Evolutionary conservation across 495 filamentous ascomycete genomes (phyloP).

Genomic region (Xylaria acuta): DNA sequence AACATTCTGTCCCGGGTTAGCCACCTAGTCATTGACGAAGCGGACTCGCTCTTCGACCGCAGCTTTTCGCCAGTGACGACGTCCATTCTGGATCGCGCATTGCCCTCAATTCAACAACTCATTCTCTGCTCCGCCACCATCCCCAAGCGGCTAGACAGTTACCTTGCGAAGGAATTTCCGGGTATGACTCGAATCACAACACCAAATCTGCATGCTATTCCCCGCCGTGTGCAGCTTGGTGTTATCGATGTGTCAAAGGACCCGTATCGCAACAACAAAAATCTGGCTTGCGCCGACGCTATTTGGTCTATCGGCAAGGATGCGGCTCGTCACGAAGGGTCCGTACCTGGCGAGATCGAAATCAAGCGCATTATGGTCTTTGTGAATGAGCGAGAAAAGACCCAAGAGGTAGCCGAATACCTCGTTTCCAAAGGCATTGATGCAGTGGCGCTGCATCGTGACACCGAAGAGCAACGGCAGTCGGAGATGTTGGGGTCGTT

Average conservation of each 20-base stretch:
- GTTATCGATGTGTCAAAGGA: slow-evolving; percentile 89
- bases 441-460: slow-evolving; percentile 79
- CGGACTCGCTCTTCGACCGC: slow-evolving; percentile 92
- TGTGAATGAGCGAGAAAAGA: slow-evolving; percentile 94
- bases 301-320: slow-evolving; percentile 93
- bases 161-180: slow-evolving; percentile 81
- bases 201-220: slow-evolving; percentile 94
- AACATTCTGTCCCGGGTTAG: slow-evolving; percentile 86
- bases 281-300: slow-evolving; percentile 88
- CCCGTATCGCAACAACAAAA: slow-evolving; percentile 89
- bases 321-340: slow-evolving; percentile 60
- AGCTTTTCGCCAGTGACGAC: slow-evolving; percentile 85
- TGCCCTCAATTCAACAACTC: slow-evolving; percentile 83
- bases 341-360: slow-evolving; percentile 54
- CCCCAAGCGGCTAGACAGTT: slow-evolving; percentile 82
- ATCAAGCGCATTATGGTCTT: slow-evolving; percentile 92
- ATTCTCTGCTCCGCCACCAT: slow-evolving; percentile 97
- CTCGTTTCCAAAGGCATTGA: slow-evolving; percentile 86
- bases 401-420: slow-evolving; percentile 79
- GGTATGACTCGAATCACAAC: slow-evolving; percentile 84
- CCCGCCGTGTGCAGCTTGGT: slow-evolving; percentile 89
- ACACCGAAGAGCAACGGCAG: slow-evolving; percentile 74
- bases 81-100: slow-evolving; percentile 75
- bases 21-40: slow-evolving; percentile 91
- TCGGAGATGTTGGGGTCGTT: slow-evolving; percentile 78